Evolutionary conservation across 495 filamentous ascomycete species (phyloP).

Genomic region (Xylaria longipes): DNA sequence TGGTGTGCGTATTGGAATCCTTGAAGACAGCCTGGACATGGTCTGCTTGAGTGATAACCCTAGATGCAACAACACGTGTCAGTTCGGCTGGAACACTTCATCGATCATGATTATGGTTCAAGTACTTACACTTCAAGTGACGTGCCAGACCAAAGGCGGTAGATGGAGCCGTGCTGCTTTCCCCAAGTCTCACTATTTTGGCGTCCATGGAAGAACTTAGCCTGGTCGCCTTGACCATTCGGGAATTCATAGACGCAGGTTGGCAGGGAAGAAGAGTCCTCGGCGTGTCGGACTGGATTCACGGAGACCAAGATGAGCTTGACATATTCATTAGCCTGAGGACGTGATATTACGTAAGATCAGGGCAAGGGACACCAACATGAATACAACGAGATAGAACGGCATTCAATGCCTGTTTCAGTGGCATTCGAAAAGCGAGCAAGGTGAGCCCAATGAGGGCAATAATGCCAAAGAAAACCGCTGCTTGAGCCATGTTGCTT

Average conservation of each 20-base stretch:
- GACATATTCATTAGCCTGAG: no score
- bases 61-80: neutral
- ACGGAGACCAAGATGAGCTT: no score
- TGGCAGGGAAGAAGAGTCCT: no score
- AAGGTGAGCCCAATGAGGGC: no score
- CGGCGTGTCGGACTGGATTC: no score
- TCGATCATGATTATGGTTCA: neutral
- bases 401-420: no score
- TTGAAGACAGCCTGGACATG: slow-evolving; percentile 39
- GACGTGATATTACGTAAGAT: no score
- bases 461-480: no score
- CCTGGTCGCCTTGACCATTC: slow-evolving; percentile 36
- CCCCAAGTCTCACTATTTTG: slow-evolving; percentile 29
- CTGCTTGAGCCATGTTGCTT: no score
- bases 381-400: no score
- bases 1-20: slow-evolving; percentile 43
- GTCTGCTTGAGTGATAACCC: slow-evolving; percentile 34
- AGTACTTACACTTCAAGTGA: slow-evolving; percentile 36
- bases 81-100: neutral
- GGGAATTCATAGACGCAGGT: slow-evolving; percentile 22
- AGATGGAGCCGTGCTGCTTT: slow-evolving; percentile 31
- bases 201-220: slow-evolving; percentile 34
- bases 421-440: no score
- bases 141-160: slow-evolving; percentile 43
- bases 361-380: no score